Conservation (phyloP, 1,284 basidiomycete species). For the Sanghuangporus baumii region DNA sequence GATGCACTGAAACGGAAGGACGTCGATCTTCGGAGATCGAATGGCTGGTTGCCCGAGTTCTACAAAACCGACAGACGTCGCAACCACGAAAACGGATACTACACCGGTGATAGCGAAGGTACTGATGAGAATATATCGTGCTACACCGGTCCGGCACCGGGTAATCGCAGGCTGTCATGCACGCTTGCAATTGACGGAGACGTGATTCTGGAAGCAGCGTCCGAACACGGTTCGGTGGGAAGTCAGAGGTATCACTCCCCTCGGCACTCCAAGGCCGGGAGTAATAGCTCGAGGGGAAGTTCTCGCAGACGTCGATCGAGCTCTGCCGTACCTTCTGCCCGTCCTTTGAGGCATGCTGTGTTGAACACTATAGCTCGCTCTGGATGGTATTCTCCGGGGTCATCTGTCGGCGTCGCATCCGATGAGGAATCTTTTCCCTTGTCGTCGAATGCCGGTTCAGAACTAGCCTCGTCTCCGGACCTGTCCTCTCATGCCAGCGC, state of each 20-base stretch:
- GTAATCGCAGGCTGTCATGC: slow-evolving; percentile 10
- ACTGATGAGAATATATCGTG: slow-evolving; percentile 9
- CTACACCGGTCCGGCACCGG: slow-evolving; percentile 1
- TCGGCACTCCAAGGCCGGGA: background rate
- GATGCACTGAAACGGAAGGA: background rate
- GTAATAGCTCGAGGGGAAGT: background rate
- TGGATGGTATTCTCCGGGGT: background rate
- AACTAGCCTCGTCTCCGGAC: background rate
- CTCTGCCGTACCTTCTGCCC: background rate
- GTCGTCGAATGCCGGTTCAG: background rate
- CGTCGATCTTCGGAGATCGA: slow-evolving; percentile 3
- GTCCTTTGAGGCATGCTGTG: background rate
- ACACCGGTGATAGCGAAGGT: background rate
- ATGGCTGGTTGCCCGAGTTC: slow-evolving; percentile 12
- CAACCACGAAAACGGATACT: slow-evolving; percentile 6
- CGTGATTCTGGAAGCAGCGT: slow-evolving; percentile 2
- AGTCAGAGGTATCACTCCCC: background rate
- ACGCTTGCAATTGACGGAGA: slow-evolving; percentile 9
- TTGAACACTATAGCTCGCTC: background rate
- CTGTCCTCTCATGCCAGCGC: background rate
- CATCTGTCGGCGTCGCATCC: background rate
- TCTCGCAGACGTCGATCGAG: background rate
- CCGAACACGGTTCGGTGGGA: background rate
- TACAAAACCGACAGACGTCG: slow-evolving; percentile 7
- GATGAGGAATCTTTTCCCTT: background rate